Conservation (phyloP, 495 filamentous ascomycete genomes). For the Penicillium herquei region DNA sequence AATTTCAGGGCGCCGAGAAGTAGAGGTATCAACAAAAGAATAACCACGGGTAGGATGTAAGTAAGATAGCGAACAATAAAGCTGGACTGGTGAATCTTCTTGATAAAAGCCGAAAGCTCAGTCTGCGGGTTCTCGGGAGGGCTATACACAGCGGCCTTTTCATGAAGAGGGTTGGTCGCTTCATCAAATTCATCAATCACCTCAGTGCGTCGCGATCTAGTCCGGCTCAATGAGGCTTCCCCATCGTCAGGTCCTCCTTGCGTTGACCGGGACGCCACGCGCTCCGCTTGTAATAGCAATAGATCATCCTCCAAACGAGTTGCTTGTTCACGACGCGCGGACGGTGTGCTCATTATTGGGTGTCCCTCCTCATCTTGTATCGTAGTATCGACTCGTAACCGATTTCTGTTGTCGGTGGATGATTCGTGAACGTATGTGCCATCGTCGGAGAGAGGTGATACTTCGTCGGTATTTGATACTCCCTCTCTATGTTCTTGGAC, state of each 20-base stretch:
- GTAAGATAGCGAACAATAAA: constrained; percentile 80
- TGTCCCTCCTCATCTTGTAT: constrained; percentile 22
- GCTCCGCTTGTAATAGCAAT: constrained; percentile 78
- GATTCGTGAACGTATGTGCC: constrained; percentile 35
- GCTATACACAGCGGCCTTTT: constrained; percentile 65
- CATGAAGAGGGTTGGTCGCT: constrained; percentile 70
- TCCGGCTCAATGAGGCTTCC: constrained; percentile 47
- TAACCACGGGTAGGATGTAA: constrained; percentile 75
- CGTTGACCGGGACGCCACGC: constrained; percentile 59
- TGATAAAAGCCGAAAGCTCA: constrained; percentile 59
- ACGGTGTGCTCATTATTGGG: constrained; percentile 41
- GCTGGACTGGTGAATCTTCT: constrained; percentile 69
- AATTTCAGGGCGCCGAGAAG: constrained; percentile 72
- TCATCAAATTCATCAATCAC: constrained; percentile 83
- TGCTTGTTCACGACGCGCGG: constrained; percentile 62
- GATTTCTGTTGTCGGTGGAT: constrained; percentile 21
- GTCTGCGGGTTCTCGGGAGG: constrained; percentile 66
- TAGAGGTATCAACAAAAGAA: constrained; percentile 76
- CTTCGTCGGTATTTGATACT: constrained; percentile 18
- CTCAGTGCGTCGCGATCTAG: constrained; percentile 51
- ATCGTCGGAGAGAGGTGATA: constrained; percentile 37
- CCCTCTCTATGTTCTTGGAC: constrained; percentile 24
- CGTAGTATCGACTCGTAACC: constrained; percentile 36
- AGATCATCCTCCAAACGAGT: constrained; percentile 80
- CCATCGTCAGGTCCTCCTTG: constrained; percentile 42